Evolutionary conservation across 179 eudicot species (phyloP).

Genomic region (Nepenthes alata): DNA sequence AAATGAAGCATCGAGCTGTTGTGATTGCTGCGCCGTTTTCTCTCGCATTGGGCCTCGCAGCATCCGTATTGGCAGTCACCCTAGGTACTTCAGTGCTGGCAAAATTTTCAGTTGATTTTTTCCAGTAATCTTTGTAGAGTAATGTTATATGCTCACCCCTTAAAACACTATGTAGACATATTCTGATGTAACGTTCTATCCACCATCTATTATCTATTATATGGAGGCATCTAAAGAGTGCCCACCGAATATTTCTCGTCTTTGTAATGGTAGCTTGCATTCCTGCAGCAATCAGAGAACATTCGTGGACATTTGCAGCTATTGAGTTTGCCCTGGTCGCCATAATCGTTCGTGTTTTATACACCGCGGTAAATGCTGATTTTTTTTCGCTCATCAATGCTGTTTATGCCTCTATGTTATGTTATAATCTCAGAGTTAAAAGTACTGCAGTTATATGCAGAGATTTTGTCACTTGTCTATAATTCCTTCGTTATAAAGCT

Average conservation of each 20-base stretch:
- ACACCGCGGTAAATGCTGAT: conserved; percentile 45
- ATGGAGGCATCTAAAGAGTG: too few relatives aligned
- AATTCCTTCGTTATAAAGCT: background rate
- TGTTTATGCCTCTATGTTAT: background rate
- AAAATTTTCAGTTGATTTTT: background rate
- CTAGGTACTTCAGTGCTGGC: conserved; percentile 31
- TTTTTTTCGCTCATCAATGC: background rate
- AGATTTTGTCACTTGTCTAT: background rate
- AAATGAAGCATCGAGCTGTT: conserved; percentile 53
- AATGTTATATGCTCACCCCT: background rate
- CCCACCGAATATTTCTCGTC: too few relatives aligned
- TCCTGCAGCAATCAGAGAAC: conserved; percentile 72
- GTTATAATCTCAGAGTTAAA: background rate
- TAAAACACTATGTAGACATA: too few relatives aligned
- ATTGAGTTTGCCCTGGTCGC: conserved; percentile 74
- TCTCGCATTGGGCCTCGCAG: conserved; percentile 47
- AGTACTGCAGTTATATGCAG: background rate
- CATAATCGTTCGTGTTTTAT: conserved; percentile 38
- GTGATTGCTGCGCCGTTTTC: conserved; percentile 79
- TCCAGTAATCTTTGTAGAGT: background rate
- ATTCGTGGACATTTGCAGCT: conserved; percentile 78
- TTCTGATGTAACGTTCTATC: too few relatives aligned
- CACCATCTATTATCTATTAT: too few relatives aligned
- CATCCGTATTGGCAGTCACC: conserved; percentile 61
- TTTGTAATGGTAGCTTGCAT: conserved; percentile 3